Conservation (phyloP, 257 asterid genomes). For the Hygrophila difformis region DNA sequence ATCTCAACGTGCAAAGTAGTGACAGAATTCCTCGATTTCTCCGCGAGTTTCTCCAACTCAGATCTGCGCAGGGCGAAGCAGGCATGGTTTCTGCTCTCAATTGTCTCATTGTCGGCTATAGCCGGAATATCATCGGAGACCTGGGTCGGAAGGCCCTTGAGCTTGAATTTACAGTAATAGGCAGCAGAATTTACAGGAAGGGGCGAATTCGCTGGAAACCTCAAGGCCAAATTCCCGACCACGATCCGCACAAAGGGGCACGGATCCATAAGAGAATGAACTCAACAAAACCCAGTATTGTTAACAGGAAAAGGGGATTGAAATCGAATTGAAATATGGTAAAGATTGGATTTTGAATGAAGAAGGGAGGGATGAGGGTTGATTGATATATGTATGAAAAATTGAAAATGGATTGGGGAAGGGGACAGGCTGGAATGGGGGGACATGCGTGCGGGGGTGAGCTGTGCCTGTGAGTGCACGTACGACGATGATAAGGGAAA, state of each 20-base stretch:
- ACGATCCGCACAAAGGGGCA: conserved; percentile 81
- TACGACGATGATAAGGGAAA: conserved; percentile 44
- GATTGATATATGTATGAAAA: conserved; percentile 2
- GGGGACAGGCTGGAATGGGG: conserved; percentile 15
- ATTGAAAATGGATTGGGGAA: not conserved
- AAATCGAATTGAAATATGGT: too few species aligned
- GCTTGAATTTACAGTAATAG: conserved; percentile 57
- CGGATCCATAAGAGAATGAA: conserved; percentile 59
- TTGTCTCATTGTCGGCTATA: conserved; percentile 30
- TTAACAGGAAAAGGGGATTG: too few species aligned
- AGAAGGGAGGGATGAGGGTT: not conserved
- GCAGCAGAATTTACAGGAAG: conserved; percentile 13
- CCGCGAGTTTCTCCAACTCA: conserved; percentile 49
- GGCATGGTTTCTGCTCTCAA: conserved; percentile 45
- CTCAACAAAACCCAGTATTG: too few species aligned
- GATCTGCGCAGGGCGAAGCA: conserved; percentile 50
- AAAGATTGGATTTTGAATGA: not conserved
- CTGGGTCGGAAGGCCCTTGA: conserved; percentile 48
- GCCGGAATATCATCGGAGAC: conserved; percentile 34
- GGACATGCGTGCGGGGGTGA: conserved; percentile 74
- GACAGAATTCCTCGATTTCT: conserved; percentile 24
- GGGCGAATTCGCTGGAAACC: conserved; percentile 17
- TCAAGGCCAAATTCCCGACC: conserved; percentile 48
- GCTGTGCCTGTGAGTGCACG: conserved; percentile 71
- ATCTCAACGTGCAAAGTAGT: conserved; percentile 45